Evolutionary conservation across 345 rosid species (phyloP).

Genomic region (Microthlaspi erraticum): DNA sequence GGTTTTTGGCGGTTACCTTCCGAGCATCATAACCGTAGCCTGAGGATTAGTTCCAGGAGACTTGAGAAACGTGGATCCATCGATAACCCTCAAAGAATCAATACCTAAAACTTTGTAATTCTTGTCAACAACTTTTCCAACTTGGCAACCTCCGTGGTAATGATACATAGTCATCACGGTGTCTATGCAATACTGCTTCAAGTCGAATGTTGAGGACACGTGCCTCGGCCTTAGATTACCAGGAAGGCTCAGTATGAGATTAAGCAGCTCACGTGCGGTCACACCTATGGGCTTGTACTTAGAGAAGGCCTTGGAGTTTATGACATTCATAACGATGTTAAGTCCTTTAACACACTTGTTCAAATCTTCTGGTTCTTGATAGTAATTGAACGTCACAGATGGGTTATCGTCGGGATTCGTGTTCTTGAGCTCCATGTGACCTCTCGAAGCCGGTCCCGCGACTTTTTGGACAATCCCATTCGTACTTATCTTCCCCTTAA

Average conservation of each 20-base stretch:
- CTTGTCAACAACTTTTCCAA: conserved; percentile 54
- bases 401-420: conserved; percentile 57
- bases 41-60: too few species aligned
- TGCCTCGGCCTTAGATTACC: conserved; percentile 60
- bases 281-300: conserved; percentile 47
- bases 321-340: conserved; percentile 47
- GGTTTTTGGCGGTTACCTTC: too few species aligned
- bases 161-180: conserved; percentile 66
- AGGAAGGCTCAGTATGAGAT: conserved; percentile 47
- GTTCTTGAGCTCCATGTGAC: conserved; percentile 53
- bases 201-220: conserved; percentile 31
- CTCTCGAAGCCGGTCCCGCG: conserved; percentile 56
- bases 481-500: conserved; percentile 42
- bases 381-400: conserved; percentile 64
- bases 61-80: conserved; percentile 53
- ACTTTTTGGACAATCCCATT: conserved; percentile 55
- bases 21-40: too few species aligned
- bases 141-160: conserved; percentile 67
- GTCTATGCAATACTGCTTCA: conserved; percentile 62
- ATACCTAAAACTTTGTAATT: conserved; percentile 54
- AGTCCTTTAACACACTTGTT: conserved; percentile 55
- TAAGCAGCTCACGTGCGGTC: conserved; percentile 46
- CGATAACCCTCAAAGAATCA: conserved; percentile 53
- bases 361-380: conserved; percentile 39
- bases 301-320: conserved; percentile 53